phyloP scores from a whole-genome alignment of 345 rosid genomes.

The Conringia planisiliqua region DNA sequence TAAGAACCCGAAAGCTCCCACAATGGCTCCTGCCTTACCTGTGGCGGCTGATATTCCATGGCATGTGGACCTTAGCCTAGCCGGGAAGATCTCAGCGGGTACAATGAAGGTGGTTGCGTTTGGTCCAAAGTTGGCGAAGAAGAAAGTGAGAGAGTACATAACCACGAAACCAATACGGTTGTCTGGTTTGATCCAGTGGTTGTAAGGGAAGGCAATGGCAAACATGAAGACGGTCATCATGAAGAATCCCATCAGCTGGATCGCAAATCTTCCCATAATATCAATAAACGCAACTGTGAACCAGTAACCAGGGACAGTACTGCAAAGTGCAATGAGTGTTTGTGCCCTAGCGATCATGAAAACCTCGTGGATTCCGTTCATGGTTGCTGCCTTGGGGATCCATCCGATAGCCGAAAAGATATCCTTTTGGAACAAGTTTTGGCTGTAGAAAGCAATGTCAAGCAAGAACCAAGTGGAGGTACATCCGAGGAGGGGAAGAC shows the following conservation, averaged over 20 bases:
- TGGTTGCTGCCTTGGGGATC: conserved; percentile 50
- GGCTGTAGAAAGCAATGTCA: neutral
- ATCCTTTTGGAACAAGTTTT: too few relatives aligned
- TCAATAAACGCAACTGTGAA: conserved; percentile 60
- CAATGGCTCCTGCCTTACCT: conserved; percentile 65
- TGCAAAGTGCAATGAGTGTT: conserved; percentile 37
- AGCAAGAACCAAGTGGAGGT: conserved; percentile 28
- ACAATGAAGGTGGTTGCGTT: conserved; percentile 69
- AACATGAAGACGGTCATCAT: conserved; percentile 74
- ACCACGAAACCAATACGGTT: conserved; percentile 53
- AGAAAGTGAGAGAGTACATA: conserved; percentile 60
- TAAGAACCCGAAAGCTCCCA: conserved; percentile 70
- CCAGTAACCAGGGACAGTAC: conserved; percentile 74
- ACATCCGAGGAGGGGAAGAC: conserved; percentile 18
- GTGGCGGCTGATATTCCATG: conserved; percentile 71
- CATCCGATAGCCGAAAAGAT: neutral
- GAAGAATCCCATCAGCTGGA: conserved; percentile 65
- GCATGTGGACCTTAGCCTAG: conserved; percentile 70
- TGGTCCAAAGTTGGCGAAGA: conserved; percentile 77
- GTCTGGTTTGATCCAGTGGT: conserved; percentile 51
- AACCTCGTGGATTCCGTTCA: conserved; percentile 61
- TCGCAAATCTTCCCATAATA: conserved; percentile 51
- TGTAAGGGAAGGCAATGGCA: conserved; percentile 60
- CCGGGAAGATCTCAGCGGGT: conserved; percentile 71
- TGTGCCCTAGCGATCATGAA: conserved; percentile 56